A percentile compares a stretch with the other conserved stretches of the same genome.
Conservation (phyloP, 768 basidiomycete genomes). For the Leccinum aurantiacum region DNA sequence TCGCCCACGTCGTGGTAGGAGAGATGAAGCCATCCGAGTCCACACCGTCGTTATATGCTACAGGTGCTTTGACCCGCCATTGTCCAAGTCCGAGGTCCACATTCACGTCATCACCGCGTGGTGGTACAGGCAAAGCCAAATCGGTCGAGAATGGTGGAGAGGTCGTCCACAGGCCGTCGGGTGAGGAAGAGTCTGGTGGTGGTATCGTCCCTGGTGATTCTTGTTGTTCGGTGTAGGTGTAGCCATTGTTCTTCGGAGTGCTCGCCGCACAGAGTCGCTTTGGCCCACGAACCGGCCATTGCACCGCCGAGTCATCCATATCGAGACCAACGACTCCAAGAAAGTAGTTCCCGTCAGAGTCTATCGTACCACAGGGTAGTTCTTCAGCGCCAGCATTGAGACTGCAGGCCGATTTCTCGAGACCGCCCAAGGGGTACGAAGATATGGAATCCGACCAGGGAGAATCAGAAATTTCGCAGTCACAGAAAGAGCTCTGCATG, state of each 20-base stretch:
- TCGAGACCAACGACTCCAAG: not conserved
- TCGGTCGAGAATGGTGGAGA: conserved; percentile 1
- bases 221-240: conserved; percentile 1
- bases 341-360: not conserved
- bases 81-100: conserved; percentile 6
- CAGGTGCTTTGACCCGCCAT: conserved; percentile 1
- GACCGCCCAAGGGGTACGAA: not conserved
- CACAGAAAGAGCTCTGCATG: not conserved
- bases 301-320: not conserved
- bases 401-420: not conserved
- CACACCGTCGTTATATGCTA: not conserved
- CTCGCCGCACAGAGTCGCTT: not conserved
- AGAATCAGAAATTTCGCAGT: conserved; percentile 2
- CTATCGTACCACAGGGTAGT: not conserved
- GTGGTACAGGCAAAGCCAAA: not conserved
- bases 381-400: not conserved
- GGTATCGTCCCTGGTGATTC: conserved; percentile 2
- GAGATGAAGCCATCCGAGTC: not conserved
- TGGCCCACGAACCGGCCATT: not conserved
- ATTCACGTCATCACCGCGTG: not conserved
- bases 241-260: conserved; percentile 9
- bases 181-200: conserved; percentile 28
- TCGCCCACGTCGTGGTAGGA: not conserved
- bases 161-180: conserved; percentile 1
- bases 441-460: conserved; percentile 9